These are phyloP conservation scores for Chytriomyces sp. DNA, from an alignment of 192 early-diverging fungal species.

Conservation along the genomic window DNA sequence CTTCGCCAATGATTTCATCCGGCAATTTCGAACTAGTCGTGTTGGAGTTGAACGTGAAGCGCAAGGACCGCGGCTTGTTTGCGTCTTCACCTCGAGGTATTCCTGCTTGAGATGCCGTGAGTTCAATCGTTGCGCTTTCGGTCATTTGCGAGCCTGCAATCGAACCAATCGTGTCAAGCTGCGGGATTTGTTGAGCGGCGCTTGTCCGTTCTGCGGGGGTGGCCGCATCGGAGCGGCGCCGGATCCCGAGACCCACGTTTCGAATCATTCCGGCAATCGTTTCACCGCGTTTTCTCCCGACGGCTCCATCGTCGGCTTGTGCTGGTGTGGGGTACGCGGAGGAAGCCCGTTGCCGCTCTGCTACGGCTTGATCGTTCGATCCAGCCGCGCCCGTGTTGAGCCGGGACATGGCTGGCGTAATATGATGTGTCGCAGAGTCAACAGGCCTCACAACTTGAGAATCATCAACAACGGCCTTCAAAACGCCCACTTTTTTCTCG, in stretches of 20 bases:
- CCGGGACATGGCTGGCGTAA: neutral
- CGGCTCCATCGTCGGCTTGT: neutral
- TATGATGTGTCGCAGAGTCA: neutral
- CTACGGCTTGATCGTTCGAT: neutral
- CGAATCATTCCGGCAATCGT: constrained; percentile 57
- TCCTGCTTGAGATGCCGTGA: constrained; percentile 34
- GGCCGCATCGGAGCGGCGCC: constrained; percentile 7
- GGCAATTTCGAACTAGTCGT: constrained; percentile 63
- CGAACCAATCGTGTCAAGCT: neutral
- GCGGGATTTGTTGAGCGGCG: neutral
- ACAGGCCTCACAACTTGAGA: neutral
- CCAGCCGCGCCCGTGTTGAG: neutral
- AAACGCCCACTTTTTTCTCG: constrained; percentile 31
- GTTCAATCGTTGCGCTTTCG: constrained; percentile 2
- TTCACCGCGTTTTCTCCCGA: constrained; percentile 50
- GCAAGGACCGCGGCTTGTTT: constrained; percentile 62
- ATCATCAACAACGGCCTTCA: neutral
- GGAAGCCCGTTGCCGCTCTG: neutral
- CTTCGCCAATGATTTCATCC: constrained; percentile 62
- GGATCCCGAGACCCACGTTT: constrained; percentile 22
- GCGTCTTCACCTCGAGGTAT: constrained; percentile 46
- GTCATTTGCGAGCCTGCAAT: neutral
- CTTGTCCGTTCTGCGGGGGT: neutral
- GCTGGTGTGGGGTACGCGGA: neutral
- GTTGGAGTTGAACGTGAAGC: constrained; percentile 71